Conservation (phyloP, 2,329 filamentous ascomycete genomes). For the Magnaporthiopsis incrustans region DNA sequence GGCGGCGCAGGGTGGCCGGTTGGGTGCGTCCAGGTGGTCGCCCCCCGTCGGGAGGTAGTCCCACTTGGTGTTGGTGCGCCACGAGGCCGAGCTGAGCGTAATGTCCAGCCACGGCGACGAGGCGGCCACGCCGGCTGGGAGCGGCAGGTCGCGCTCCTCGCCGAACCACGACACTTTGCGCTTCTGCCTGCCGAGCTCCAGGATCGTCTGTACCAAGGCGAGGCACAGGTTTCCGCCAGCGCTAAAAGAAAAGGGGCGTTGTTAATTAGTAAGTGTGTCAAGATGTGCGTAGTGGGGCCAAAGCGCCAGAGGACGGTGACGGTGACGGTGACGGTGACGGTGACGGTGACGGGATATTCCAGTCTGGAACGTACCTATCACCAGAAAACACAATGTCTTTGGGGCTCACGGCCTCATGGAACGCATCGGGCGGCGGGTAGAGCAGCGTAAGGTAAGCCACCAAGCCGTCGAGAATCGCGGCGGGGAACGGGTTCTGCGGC, state of each 20-base stretch:
- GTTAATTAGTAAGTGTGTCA: conserved; percentile 1
- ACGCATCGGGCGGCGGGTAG: conserved; percentile 59
- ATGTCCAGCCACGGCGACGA: conserved; percentile 68
- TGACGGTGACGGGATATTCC: neutral
- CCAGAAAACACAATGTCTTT: conserved; percentile 63
- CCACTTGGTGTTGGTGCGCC: conserved; percentile 42
- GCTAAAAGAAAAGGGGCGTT: conserved; percentile 25
- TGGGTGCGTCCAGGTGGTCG: conserved; percentile 17
- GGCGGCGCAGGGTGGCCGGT: conserved; percentile 35
- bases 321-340: neutral
- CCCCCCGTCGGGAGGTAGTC: conserved; percentile 53
- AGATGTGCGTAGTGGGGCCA: neutral
- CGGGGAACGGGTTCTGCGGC: conserved; percentile 67
- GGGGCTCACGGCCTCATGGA: conserved; percentile 57
- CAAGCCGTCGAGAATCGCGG: conserved; percentile 64
- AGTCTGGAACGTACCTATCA: conserved; percentile 41
- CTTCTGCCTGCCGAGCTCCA: conserved; percentile 48
- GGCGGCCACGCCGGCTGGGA: conserved; percentile 58
- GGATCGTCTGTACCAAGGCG: conserved; percentile 58
- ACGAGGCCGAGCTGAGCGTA: conserved; percentile 52
- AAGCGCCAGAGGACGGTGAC: neutral
- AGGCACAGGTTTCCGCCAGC: conserved; percentile 67
- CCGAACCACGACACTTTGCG: conserved; percentile 53
- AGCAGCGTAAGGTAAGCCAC: conserved; percentile 65
- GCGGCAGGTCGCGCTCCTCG: conserved; percentile 44